Base-by-base conservation (phyloP, 495 filamentous ascomycete species). In the Penicillium psychrofluorescens region DNA sequence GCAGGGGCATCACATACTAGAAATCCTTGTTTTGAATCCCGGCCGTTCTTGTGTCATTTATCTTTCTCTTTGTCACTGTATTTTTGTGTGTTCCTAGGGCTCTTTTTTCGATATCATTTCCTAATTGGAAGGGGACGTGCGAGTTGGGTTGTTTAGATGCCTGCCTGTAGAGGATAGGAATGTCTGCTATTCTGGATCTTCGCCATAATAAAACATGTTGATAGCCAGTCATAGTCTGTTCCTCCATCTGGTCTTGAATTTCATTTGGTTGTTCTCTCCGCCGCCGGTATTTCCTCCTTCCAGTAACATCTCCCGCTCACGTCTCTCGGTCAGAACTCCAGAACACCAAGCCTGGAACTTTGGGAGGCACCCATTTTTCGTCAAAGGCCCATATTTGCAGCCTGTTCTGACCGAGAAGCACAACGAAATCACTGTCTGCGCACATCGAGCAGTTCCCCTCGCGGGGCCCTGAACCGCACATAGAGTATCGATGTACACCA, bases 31-130 rank as follows among this genome's bases (percentile, higher is more conserved):
- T 39, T 50, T 54, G 44, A 45, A 41, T 40, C 37, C 45, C 35
- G 49, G 52, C 50, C 43, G 55, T 58, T 59, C 50, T 48, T 56
- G 59, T 58, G 56, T 58, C 55, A 61, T 62, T 57, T 52, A 54
- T 48, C 44, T 58, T 62, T 56, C 49, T 54, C n/a, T 64, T 61
- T 61, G 52, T 63, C 53, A 60, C 61, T 65, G 61, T 61, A 60
- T 64, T 65, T 46, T 53, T 55, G 55, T 48, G 49, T 59, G 45
- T 57, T 57, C 54, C 45, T 56, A 55, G 51, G 59, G 53, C 44
- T 36, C 33, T 56, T 30, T 22, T 22, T 34, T 34, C 32, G 58
- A 55, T 52, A 61, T 59, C 52, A 61, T 53, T 51, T 61, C 58
- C 50, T 59, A 61, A 59, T 61, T 35, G 55, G 48, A 54, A 49